phyloP scores from a whole-genome alignment of 2,329 filamentous ascomycete species.

The Allantophomopsis lycopodina region DNA sequence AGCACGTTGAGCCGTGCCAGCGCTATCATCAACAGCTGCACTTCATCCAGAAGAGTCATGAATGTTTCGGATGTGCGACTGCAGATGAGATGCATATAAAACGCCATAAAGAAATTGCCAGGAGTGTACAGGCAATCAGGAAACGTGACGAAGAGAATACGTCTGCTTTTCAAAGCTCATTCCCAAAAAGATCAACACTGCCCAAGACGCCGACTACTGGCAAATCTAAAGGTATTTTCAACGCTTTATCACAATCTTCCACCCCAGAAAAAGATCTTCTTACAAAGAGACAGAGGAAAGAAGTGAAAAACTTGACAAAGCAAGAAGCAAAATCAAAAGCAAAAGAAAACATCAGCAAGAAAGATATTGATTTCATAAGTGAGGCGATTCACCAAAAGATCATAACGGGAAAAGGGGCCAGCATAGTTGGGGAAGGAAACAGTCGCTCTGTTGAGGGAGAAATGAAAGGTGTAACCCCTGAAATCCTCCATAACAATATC shows the following conservation, averaged over 20 bases:
- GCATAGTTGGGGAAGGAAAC: slow-evolving; percentile 8
- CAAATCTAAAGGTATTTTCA: slow-evolving; percentile 6
- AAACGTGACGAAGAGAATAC: slow-evolving; percentile 7
- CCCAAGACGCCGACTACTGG: slow-evolving; percentile 7
- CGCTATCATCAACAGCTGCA: slow-evolving; percentile 19
- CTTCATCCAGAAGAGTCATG: slow-evolving; percentile 17
- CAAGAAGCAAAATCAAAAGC: slow-evolving; percentile 3
- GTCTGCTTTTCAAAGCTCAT: slow-evolving; percentile 1
- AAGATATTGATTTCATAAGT: slow-evolving; percentile 14
- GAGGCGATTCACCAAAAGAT: slow-evolving; percentile 13
- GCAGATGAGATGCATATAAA: slow-evolving; percentile 17
- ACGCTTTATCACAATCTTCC: neutral
- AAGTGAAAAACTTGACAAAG: slow-evolving; percentile 8
- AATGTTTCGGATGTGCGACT: slow-evolving; percentile 16
- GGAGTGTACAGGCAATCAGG: slow-evolving; percentile 11
- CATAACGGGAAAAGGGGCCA: slow-evolving; percentile 15
- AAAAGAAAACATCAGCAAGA: slow-evolving; percentile 10
- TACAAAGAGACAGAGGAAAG: slow-evolving; percentile 12
- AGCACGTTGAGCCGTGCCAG: slow-evolving; percentile 19
- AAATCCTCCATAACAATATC: neutral
- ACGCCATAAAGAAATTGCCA: slow-evolving; percentile 17
- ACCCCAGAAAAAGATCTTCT: neutral
- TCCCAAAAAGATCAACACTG: neutral
- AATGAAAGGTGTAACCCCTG: neutral
- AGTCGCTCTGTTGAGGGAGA: neutral